Conservation (phyloP, 2,329 filamentous ascomycete species). For the Exophiala mesophila region DNA sequence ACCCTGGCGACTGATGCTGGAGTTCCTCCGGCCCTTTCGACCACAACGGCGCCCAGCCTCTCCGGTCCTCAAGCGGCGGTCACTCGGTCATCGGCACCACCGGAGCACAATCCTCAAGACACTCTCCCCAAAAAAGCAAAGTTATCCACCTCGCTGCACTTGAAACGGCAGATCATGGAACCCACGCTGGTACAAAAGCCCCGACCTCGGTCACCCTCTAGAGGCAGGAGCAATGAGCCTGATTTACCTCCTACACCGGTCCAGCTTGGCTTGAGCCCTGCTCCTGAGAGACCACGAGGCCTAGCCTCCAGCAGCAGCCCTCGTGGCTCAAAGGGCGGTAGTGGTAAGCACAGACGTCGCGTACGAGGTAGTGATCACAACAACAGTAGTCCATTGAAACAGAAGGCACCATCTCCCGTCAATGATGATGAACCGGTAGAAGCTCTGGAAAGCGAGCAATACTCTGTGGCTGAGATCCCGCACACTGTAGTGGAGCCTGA, state of each 20-base stretch:
- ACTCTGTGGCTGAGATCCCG: conserved; percentile 11
- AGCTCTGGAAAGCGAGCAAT: neutral
- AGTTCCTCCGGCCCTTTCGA: too few species aligned
- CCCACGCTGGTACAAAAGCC: conserved; percentile 20
- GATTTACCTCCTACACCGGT: conserved; percentile 27
- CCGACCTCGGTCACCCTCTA: conserved; percentile 1
- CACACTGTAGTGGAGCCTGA: conserved; percentile 12
- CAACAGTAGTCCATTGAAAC: conserved; percentile 27
- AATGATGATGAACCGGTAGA: conserved; percentile 1
- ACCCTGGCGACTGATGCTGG: too few species aligned
- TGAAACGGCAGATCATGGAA: conserved; percentile 6
- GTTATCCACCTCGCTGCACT: too few species aligned
- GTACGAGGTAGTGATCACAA: conserved; percentile 3
- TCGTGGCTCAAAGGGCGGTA: conserved; percentile 16
- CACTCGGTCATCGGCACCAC: too few species aligned
- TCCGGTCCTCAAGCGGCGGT: too few species aligned
- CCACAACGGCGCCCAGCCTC: too few species aligned
- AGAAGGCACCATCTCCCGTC: conserved; percentile 6
- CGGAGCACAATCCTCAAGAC: too few species aligned
- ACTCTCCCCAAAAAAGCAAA: too few species aligned
- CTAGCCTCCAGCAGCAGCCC: conserved; percentile 25
- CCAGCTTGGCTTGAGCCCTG: conserved; percentile 19
- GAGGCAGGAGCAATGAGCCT: conserved; percentile 14
- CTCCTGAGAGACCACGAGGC: conserved; percentile 24
- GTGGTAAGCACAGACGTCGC: conserved; percentile 18